Percentiles rank a stretch among this genome's conserved stretches.
phyloP scores from a whole-genome alignment of 1,139 yeast genomes.

The Hanseniaspora gamundiae region DNA sequence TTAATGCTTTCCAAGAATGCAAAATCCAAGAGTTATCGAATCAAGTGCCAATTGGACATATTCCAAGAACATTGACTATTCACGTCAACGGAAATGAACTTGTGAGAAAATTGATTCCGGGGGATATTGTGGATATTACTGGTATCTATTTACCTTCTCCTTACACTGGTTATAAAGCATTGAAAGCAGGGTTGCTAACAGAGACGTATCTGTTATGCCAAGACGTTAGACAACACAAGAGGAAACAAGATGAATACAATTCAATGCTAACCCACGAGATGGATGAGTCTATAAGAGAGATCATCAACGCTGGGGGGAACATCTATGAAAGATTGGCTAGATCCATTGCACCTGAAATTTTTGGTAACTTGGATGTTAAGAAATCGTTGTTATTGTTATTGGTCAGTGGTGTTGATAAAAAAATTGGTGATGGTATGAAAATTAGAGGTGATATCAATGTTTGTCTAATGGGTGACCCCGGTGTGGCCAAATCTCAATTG shows the following conservation, averaged over 20 bases:
- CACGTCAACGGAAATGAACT: slow-evolving; percentile 76
- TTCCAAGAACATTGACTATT: slow-evolving; percentile 75
- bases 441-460: slow-evolving; percentile 96
- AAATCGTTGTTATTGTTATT: slow-evolving; percentile 74
- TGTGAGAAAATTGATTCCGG: slow-evolving; percentile 82
- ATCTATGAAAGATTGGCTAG: slow-evolving; percentile 70
- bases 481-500: slow-evolving; percentile 97
- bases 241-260: slow-evolving; percentile 6
- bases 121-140: slow-evolving; percentile 85
- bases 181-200: slow-evolving; percentile 83
- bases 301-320: slow-evolving; percentile 44
- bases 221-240: slow-evolving; percentile 67
- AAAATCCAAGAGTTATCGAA: slow-evolving; percentile 88
- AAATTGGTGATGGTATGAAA: slow-evolving; percentile 90
- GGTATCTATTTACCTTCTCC: slow-evolving; percentile 93
- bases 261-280: slow-evolving; percentile 28
- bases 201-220: slow-evolving; percentile 92
- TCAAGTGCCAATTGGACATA: slow-evolving; percentile 97
- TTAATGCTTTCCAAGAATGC: slow-evolving; percentile 89
- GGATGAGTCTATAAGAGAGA: slow-evolving; percentile 40
- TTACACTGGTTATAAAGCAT: slow-evolving; percentile 87
- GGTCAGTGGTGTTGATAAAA: slow-evolving; percentile 93
- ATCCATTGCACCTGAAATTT: slow-evolving; percentile 96
- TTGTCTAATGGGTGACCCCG: slow-evolving; percentile 98
- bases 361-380: slow-evolving; percentile 86